Percentiles rank a stretch among this genome's conserved stretches.
These are phyloP conservation scores for Ustilago cynodontis DNA, from an alignment of 1,284 basidiomycete species.

Conservation along the genomic window DNA sequence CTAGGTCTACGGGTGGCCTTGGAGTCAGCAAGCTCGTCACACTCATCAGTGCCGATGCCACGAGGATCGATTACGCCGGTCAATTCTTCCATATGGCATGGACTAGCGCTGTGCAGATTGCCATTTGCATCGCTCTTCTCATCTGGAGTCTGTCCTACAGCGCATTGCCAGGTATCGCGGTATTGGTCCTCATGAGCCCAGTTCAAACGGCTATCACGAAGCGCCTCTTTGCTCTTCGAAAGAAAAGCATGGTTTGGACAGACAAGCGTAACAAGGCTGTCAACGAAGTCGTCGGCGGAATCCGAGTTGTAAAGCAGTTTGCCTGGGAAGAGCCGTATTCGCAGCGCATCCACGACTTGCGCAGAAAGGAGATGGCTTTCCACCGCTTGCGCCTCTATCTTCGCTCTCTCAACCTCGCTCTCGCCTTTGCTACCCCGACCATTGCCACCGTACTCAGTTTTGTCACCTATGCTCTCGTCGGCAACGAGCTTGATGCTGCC, in stretches of 20 bases:
- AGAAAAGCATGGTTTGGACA: conserved; percentile 39
- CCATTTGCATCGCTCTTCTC: conserved; percentile 43
- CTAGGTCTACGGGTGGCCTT: conserved; percentile 34
- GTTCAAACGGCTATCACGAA: conserved; percentile 45
- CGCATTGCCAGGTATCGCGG: conserved; percentile 48
- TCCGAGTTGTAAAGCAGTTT: conserved; percentile 58
- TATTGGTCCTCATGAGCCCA: conserved; percentile 72
- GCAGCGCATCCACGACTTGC: conserved; percentile 74
- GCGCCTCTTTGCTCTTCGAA: conserved; percentile 47
- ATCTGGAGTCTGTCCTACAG: conserved; percentile 61
- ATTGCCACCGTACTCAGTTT: conserved; percentile 54
- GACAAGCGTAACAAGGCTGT: conserved; percentile 32
- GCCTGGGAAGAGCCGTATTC: conserved; percentile 58
- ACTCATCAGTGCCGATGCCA: conserved; percentile 75
- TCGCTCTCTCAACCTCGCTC: conserved; percentile 47
- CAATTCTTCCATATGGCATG: conserved; percentile 53
- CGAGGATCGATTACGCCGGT: conserved; percentile 48
- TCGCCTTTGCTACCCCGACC: conserved; percentile 50
- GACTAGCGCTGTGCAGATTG: conserved; percentile 43
- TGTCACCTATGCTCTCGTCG: conserved; percentile 75
- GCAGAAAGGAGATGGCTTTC: conserved; percentile 73
- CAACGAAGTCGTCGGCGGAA: conserved; percentile 50
- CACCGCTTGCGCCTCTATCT: conserved; percentile 55
- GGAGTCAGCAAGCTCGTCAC: conserved; percentile 79
- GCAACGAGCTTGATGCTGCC: conserved; percentile 78